phyloP scores from a whole-genome alignment of 345 rosid genomes.

The Boechera stricta region DNA sequence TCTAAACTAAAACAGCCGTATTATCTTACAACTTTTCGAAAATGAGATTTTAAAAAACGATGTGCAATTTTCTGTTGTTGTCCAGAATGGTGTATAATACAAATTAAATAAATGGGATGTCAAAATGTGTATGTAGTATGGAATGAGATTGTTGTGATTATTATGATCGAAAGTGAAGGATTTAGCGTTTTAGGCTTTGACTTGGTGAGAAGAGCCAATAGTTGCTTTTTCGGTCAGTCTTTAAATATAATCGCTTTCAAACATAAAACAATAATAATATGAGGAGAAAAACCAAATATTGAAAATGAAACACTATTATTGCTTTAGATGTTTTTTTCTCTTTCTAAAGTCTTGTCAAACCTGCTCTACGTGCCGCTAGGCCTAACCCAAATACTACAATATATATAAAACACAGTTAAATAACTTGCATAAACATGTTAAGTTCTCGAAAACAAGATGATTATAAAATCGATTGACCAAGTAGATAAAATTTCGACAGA shows the following conservation, averaged over 20 bases:
- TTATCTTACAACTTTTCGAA: too few relatives aligned
- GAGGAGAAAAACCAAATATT: neutral
- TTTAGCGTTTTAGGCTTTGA: constrained; percentile 50
- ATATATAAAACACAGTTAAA: neutral
- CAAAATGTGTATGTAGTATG: too few relatives aligned
- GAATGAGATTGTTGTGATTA: too few relatives aligned
- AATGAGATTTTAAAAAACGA: too few relatives aligned
- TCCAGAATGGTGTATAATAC: too few relatives aligned
- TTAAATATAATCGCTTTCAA: constrained; percentile 31
- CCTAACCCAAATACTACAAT: neutral
- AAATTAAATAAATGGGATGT: too few relatives aligned
- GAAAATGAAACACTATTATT: constrained; percentile 31
- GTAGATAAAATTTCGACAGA: neutral
- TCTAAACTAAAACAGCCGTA: too few relatives aligned
- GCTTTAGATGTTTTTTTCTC: constrained; percentile 41
- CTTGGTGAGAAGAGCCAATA: constrained; percentile 46
- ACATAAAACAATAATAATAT: neutral
- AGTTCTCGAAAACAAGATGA: neutral
- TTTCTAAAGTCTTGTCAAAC: constrained; percentile 9
- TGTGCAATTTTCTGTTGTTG: too few relatives aligned
- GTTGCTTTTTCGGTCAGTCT: constrained; percentile 34
- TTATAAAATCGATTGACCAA: neutral
- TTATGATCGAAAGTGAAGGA: constrained; percentile 37
- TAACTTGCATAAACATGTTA: neutral
- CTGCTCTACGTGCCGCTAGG: constrained; percentile 20